These are phyloP conservation scores for Ammopiptanthus mongolicus DNA, from an alignment of 306 rosid genomes.

Conservation along the genomic window DNA sequence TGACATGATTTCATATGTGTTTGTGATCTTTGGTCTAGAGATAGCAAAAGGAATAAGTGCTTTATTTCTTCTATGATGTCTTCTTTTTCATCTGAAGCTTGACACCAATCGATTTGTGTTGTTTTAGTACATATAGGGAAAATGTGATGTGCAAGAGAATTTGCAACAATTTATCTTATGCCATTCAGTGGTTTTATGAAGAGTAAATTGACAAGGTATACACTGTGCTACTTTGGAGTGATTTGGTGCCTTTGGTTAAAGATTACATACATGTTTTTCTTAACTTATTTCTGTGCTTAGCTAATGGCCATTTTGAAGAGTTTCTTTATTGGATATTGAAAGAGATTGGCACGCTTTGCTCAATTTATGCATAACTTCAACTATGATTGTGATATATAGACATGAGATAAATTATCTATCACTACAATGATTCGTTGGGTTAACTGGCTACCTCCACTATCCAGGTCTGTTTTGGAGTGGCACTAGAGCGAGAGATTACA, in stretches of 20 bases:
- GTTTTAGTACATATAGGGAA: background rate
- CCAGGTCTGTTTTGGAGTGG: background rate
- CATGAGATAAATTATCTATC: background rate
- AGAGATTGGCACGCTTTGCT: background rate
- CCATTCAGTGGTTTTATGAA: background rate
- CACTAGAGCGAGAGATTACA: background rate
- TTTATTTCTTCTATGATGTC: too few relatives aligned
- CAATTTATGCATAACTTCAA: too few relatives aligned
- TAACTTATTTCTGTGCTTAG: too few relatives aligned
- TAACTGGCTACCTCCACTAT: background rate
- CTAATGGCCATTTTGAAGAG: too few relatives aligned
- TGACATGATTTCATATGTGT: too few relatives aligned
- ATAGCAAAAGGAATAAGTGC: too few relatives aligned
- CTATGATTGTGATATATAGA: background rate
- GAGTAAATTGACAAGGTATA: background rate
- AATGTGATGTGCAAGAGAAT: background rate
- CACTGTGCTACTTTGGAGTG: background rate
- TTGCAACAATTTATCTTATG: background rate
- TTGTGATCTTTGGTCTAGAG: too few relatives aligned
- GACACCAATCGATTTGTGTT: too few relatives aligned
- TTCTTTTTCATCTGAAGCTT: too few relatives aligned
- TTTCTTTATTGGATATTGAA: too few relatives aligned
- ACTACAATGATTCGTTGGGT: background rate
- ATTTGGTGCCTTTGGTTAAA: background rate
- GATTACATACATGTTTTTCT: too few relatives aligned